phyloP scores from a whole-genome alignment of 2,329 filamentous ascomycete genomes.

The Paecilomyces niveus region DNA sequence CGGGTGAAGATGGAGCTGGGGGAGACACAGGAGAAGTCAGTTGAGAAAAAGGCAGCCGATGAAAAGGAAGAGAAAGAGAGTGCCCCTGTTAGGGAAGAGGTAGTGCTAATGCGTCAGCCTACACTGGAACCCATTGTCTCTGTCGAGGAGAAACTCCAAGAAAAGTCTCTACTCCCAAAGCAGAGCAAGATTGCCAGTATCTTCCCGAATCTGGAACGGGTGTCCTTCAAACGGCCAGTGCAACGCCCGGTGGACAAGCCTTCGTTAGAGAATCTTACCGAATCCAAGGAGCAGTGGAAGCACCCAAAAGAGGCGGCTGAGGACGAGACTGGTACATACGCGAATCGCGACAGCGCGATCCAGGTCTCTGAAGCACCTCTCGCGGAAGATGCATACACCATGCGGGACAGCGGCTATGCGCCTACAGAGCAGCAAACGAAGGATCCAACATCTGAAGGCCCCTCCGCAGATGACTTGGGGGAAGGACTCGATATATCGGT shows the following conservation, averaged over 20 bases:
- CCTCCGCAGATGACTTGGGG: not conserved
- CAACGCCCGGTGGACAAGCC: slow-evolving; percentile 10
- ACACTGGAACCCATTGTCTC: not conserved
- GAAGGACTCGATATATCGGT: slow-evolving; percentile 7
- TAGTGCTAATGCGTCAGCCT: not conserved
- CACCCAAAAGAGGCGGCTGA: slow-evolving; percentile 31
- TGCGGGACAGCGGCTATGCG: slow-evolving; percentile 40
- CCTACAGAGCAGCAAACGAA: slow-evolving; percentile 13
- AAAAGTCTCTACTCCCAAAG: slow-evolving; percentile 9
- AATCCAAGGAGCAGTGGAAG: not conserved
- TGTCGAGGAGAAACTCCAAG: slow-evolving; percentile 9
- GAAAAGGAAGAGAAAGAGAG: not conserved
- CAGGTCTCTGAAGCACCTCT: slow-evolving; percentile 39
- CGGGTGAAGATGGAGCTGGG: not conserved
- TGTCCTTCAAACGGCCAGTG: slow-evolving; percentile 20
- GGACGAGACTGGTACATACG: slow-evolving; percentile 28
- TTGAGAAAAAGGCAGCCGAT: not conserved
- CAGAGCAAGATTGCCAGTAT: slow-evolving; percentile 25
- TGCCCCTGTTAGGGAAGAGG: not conserved
- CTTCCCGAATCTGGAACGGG: slow-evolving; percentile 30
- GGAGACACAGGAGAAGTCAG: not conserved
- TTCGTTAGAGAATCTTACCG: not conserved
- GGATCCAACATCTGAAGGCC: not conserved
- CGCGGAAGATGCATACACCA: slow-evolving; percentile 15
- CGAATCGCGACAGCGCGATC: slow-evolving; percentile 40